Evolutionary conservation across 768 basidiomycete species (phyloP).

Genomic region (Nidula microcarpa): DNA sequence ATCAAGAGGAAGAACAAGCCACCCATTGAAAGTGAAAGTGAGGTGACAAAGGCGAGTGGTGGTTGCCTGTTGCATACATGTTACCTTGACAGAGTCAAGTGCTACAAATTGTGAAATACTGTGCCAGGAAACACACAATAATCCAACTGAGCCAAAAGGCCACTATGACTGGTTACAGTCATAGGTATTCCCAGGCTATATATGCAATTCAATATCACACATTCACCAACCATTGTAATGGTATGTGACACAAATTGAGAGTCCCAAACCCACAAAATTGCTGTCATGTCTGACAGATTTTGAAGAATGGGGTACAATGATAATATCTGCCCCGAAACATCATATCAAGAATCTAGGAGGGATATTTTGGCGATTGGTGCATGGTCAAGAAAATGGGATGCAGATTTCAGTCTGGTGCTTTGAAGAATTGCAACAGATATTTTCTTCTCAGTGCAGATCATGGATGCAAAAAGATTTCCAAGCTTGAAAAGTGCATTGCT

Average conservation of each 20-base stretch:
- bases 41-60: background rate
- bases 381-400: conserved; percentile 1
- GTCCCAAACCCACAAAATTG: conserved; percentile 9
- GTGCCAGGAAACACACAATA: too few species aligned
- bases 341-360: conserved; percentile 8
- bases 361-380: conserved; percentile 8
- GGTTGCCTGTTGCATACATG: background rate
- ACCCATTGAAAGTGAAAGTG: background rate
- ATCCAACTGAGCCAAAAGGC: too few species aligned
- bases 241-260: conserved; percentile 9
- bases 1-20: background rate
- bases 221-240: too few species aligned
- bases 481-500: conserved; percentile 2
- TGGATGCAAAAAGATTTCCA: conserved; percentile 7
- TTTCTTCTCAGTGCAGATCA: conserved; percentile 3
- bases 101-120: too few species aligned
- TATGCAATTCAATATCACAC: too few species aligned
- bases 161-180: too few species aligned
- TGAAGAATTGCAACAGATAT: conserved; percentile 6
- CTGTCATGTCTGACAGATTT: background rate
- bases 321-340: conserved; percentile 13
- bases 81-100: conserved; percentile 5
- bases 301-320: conserved; percentile 5
- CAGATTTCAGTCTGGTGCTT: conserved; percentile 6
- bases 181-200: too few species aligned